Evolutionary conservation across 805 yeast species (phyloP), one percentile per base, ranked within the genome.

Genomic region (Lachancea mirantina): DNA sequence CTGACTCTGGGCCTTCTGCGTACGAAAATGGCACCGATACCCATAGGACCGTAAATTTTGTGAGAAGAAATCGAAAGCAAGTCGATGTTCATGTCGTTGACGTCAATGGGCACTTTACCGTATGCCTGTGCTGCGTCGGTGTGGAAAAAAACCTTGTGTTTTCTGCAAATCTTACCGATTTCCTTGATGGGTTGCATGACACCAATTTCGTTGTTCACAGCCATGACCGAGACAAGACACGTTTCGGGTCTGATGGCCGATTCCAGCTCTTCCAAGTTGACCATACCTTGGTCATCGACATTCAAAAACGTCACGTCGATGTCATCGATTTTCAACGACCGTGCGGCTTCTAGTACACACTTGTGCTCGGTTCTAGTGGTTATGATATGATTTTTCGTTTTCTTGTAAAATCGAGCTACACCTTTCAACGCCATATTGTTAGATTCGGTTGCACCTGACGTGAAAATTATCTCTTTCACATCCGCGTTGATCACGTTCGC

Each of bases 1-100:
- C 98, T 82, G 30, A 92, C 98, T 64, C 98, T 79, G 42, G 98
- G 98, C 62, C 98, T 80, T 71, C 98, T 83, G 65, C 98, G 78
- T 23, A 92, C 89, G 54, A 72, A 92, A 47, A 88, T 69, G 7
- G 98, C 98, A 51, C 98, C 98, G 39, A 87, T 74, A 42, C 98
- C 98, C 74, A 80, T 92, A 46, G 98, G 98, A 5, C 98, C 98
- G 62, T 92, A 92, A 42, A 92, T 79, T 65, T 92, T 92, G 64
- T 92, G 98, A 2, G 95, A 88, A 1, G 96, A 84, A 40, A 92
- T 82, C 14, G 96, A 85, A 78, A 92, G 67, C 45, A 89, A 64
- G 61, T 92, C 98, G 47, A 92, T 84, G 59, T 92, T 88, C 78
- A 78, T 75, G 48, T 80, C 82, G 65, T 92, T 87, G 41, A 92